Percentiles rank a stretch among this genome's conserved stretches.
Conservation (phyloP, 441 rosid species). For the Geranium incanum region DNA sequence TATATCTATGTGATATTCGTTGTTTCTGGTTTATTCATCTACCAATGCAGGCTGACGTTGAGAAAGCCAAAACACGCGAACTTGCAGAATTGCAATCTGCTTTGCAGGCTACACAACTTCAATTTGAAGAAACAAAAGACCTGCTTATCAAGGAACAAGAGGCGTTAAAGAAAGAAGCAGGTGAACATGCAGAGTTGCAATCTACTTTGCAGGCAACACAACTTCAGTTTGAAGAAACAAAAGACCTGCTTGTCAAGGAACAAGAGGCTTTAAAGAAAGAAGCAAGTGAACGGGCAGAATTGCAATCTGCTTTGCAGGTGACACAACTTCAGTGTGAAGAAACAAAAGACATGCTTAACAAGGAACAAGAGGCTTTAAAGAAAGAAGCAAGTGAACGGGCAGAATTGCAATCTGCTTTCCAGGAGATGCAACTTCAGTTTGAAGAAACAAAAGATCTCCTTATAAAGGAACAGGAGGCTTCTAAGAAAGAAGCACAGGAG, state of each 20-base stretch:
- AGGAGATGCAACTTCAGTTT: constrained; percentile 57
- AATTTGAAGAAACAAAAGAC: constrained; percentile 73
- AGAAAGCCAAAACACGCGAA: constrained; percentile 64
- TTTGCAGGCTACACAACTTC: constrained; percentile 49
- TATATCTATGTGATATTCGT: neutral
- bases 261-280: constrained; percentile 55
- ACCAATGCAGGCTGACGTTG: constrained; percentile 64
- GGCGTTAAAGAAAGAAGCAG: constrained; percentile 24
- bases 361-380: constrained; percentile 71
- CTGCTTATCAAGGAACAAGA: constrained; percentile 64
- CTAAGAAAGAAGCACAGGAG: constrained; percentile 39
- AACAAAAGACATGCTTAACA: constrained; percentile 62
- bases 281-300: constrained; percentile 46
- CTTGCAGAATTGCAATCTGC: constrained; percentile 35
- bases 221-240: constrained; percentile 69
- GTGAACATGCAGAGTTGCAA: constrained; percentile 62
- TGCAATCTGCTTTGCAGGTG: constrained; percentile 62
- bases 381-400: constrained; percentile 41
- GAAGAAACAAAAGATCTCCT: constrained; percentile 76
- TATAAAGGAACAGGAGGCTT: constrained; percentile 65
- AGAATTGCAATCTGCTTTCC: constrained; percentile 57
- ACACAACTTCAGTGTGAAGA: constrained; percentile 63
- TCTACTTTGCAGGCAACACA: constrained; percentile 59
- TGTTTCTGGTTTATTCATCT: constrained; percentile 18
- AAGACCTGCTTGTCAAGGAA: constrained; percentile 65